These are phyloP conservation scores for Lunasporangiospora selenospora DNA, from an alignment of 192 early-diverging fungal species.

Conservation along the genomic window DNA sequence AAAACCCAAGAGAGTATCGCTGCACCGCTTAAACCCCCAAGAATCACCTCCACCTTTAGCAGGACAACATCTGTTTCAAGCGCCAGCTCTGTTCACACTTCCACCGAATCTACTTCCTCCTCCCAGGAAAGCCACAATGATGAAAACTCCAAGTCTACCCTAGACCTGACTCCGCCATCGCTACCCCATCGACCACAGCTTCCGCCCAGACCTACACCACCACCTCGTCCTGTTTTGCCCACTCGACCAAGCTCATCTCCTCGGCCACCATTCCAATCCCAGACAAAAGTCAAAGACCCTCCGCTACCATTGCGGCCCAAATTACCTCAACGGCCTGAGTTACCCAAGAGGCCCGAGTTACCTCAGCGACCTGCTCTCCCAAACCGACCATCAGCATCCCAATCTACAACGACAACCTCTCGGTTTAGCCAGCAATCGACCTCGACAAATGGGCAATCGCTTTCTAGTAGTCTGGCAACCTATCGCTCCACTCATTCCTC, in stretches of 20 bases:
- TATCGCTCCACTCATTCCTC: not conserved
- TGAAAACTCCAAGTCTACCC: conserved; percentile 11
- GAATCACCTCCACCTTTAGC: too few relatives aligned
- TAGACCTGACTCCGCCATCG: not conserved
- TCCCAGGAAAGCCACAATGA: too few relatives aligned
- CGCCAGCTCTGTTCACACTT: too few relatives aligned
- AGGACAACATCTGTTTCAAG: too few relatives aligned
- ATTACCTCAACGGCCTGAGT: not conserved
- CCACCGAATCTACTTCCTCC: too few relatives aligned
- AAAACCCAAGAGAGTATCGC: too few relatives aligned
- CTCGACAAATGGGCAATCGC: too few relatives aligned
- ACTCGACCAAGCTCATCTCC: conserved; percentile 12
- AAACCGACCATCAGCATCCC: not conserved
- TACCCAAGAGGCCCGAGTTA: conserved; percentile 5
- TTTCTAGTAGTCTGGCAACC: not conserved
- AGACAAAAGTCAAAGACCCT: too few relatives aligned
- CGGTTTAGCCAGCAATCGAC: not conserved
- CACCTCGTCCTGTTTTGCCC: not conserved
- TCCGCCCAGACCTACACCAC: conserved; percentile 7
- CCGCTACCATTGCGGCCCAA: too few relatives aligned
- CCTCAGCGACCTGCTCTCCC: conserved; percentile 27
- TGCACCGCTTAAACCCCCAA: too few relatives aligned
- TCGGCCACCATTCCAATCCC: conserved; percentile 10
- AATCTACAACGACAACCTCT: not conserved
- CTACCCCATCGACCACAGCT: conserved; percentile 27